Evolutionary conservation across 257 asterid species (phyloP).

Genomic region (Solanum pennellii): DNA sequence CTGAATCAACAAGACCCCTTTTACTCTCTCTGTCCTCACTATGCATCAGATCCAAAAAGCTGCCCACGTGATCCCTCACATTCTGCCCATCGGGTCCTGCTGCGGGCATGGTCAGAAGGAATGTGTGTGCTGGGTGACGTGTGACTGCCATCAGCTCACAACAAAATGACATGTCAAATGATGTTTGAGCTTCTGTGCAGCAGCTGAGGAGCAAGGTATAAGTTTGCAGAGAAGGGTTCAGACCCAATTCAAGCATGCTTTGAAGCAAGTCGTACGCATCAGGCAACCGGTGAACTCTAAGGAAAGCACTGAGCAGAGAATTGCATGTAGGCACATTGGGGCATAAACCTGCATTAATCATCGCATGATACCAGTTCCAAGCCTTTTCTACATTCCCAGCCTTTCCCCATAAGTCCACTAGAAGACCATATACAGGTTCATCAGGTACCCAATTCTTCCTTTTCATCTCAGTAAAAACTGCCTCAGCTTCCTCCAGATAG

Average conservation of each 20-base stretch:
- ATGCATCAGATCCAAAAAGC: constrained; percentile 78
- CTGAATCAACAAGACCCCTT: constrained; percentile 85
- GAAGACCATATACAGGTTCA: constrained; percentile 91
- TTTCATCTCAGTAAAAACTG: constrained; percentile 74
- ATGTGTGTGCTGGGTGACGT: constrained; percentile 77
- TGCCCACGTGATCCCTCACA: constrained; percentile 67
- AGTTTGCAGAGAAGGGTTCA: constrained; percentile 75
- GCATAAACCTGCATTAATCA: constrained; percentile 68
- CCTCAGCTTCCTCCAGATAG: constrained; percentile 85
- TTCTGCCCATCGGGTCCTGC: constrained; percentile 87
- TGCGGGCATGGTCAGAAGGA: constrained; percentile 74
- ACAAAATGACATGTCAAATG: constrained; percentile 62
- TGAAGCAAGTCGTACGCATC: constrained; percentile 77
- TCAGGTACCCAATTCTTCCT: constrained; percentile 93
- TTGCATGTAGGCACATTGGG: constrained; percentile 97
- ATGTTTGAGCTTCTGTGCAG: constrained; percentile 78
- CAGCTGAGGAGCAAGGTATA: constrained; percentile 86
- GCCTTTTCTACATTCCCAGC: constrained; percentile 86
- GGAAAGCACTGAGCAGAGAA: constrained; percentile 84
- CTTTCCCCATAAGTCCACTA: constrained; percentile 92
- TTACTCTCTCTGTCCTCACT: constrained; percentile 96
- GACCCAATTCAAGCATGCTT: constrained; percentile 68
- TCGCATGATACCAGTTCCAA: constrained; percentile 76
- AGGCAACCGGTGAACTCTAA: constrained; percentile 71
- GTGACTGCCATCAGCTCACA: constrained; percentile 72